These are phyloP conservation scores for Malania oleifera DNA, from an alignment of 164 flowering plant species.

Conservation along the genomic window DNA sequence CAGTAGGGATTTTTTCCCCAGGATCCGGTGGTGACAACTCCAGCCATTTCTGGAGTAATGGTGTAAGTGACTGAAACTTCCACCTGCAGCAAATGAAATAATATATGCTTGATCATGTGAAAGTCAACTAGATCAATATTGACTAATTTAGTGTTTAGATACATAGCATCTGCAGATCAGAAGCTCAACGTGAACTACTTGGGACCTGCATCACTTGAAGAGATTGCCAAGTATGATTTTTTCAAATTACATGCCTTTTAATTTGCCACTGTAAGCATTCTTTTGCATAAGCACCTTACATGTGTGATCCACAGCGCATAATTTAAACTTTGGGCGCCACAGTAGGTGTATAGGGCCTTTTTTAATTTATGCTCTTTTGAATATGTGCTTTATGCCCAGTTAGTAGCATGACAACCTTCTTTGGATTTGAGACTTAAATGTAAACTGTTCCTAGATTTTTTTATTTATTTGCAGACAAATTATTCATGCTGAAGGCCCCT, in stretches of 20 bases:
- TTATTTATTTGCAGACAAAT: slow-evolving; percentile 62
- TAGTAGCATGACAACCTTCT: neutral
- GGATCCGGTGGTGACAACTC: slow-evolving; percentile 51
- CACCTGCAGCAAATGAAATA: no score
- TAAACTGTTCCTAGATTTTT: neutral
- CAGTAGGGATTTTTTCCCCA: slow-evolving; percentile 9
- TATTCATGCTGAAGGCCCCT: slow-evolving; percentile 77
- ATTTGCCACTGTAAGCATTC: neutral
- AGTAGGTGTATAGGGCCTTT: no score
- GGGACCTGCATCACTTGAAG: slow-evolving; percentile 88
- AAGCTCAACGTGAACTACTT: slow-evolving; percentile 63
- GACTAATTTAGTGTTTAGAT: slow-evolving; percentile 32
- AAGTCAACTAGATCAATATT: neutral
- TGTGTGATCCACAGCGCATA: neutral
- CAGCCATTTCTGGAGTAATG: slow-evolving; percentile 66
- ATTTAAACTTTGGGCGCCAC: neutral
- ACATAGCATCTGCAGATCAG: slow-evolving; percentile 81
- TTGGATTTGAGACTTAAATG: neutral
- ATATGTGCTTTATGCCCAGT: no score
- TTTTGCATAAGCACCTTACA: neutral
- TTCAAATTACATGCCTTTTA: neutral
- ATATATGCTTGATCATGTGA: neutral
- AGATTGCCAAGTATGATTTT: slow-evolving; percentile 66
- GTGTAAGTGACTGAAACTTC: slow-evolving; percentile 56
- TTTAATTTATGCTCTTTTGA: no score